Percentiles rank a stretch among this genome's conserved stretches.
Conservation (phyloP, 352 stramenopile species). For the Thraustochytrium sp. region DNA sequence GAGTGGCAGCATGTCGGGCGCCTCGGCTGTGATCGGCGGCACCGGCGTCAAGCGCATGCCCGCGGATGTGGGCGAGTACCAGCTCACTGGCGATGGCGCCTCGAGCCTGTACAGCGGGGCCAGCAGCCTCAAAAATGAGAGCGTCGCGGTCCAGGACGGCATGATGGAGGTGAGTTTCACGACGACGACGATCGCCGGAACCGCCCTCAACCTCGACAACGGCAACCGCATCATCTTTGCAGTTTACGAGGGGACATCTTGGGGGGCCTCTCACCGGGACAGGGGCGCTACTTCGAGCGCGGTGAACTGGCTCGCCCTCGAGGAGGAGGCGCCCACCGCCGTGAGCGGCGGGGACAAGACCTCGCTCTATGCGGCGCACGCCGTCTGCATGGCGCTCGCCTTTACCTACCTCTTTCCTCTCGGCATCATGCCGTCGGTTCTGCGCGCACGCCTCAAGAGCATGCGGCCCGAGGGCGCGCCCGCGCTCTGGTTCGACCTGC, state of each 20-base stretch:
- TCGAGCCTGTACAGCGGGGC: background rate
- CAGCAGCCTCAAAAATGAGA: background rate
- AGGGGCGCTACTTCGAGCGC: background rate
- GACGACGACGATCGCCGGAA: background rate
- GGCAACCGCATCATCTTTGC: background rate
- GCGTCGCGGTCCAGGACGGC: background rate
- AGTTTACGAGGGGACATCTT: background rate
- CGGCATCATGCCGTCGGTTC: background rate
- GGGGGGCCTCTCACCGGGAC: background rate
- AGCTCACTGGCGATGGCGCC: background rate
- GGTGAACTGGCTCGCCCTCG: too few species aligned
- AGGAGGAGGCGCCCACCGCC: too few species aligned
- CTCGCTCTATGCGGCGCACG: background rate
- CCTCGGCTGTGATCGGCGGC: background rate
- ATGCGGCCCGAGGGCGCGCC: background rate
- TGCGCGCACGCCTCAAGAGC: background rate
- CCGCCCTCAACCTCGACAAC: background rate
- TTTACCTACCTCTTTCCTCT: background rate
- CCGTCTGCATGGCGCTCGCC: background rate
- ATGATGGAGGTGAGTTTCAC: background rate
- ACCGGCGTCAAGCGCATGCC: background rate
- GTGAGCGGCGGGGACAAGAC: background rate
- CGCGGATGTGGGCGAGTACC: background rate
- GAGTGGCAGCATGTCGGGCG: background rate
- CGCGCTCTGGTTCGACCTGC: background rate